These are phyloP conservation scores for Phytophthora agathidicida DNA, from an alignment of 352 stramenopile genomes.

Conservation along the genomic window DNA sequence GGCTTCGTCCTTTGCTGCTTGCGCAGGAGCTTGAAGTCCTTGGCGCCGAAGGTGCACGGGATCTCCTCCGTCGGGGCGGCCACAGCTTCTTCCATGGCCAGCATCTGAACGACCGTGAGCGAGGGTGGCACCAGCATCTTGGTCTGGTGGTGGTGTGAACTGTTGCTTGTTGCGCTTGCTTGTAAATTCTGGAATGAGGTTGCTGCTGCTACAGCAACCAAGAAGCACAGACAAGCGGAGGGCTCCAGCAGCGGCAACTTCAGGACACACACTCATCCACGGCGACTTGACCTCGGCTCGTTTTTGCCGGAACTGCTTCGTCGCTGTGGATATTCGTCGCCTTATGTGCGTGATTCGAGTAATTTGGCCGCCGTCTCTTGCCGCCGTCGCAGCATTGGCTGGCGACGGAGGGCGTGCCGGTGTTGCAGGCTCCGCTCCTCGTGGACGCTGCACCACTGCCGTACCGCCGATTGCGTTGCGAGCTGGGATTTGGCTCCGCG, in stretches of 20 bases:
- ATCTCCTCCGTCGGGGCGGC: neutral
- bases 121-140: constrained; percentile 27
- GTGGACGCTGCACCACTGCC: neutral
- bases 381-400: neutral
- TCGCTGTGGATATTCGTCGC: constrained; percentile 22
- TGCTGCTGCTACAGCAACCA: constrained; percentile 2
- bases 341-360: constrained; percentile 25
- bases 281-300: constrained; percentile 18
- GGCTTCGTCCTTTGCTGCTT: constrained; percentile 23
- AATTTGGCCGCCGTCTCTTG: constrained; percentile 18
- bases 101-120: constrained; percentile 28
- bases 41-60: constrained; percentile 46
- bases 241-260: constrained; percentile 9
- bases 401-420: constrained; percentile 14
- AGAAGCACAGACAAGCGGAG: constrained; percentile 7
- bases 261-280: constrained; percentile 23
- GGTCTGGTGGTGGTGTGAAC: neutral
- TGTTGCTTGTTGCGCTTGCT: constrained; percentile 11
- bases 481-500: constrained; percentile 5
- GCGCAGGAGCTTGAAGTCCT: constrained; percentile 33
- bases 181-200: constrained; percentile 29
- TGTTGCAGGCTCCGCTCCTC: constrained; percentile 16
- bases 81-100: constrained; percentile 1
- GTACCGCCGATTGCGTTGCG: constrained; percentile 11
- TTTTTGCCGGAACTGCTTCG: constrained; percentile 16